phyloP scores from a whole-genome alignment of 495 filamentous ascomycete genomes.

The Margaritispora aquatica region DNA sequence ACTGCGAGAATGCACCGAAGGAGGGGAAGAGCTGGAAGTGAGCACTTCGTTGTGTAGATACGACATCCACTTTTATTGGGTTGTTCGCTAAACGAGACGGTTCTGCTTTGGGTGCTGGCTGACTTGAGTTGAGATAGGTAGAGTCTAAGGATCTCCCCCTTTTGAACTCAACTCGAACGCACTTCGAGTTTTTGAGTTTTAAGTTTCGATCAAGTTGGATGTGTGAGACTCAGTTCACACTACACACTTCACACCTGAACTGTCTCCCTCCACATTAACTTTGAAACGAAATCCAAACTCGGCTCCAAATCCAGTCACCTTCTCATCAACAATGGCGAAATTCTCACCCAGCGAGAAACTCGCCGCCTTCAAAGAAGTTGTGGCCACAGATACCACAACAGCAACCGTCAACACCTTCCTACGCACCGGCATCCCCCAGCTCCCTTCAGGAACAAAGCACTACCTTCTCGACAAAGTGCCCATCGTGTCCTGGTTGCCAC shows the following conservation, averaged over 20 bases:
- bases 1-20: background rate
- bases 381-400: background rate
- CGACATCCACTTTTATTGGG: background rate
- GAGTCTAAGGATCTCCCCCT: too few species aligned
- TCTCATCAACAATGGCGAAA: background rate
- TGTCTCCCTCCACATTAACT: too few species aligned
- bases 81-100: background rate
- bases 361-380: background rate
- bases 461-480: conserved; percentile 46
- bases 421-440: background rate
- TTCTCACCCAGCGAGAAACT: background rate
- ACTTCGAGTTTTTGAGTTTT: too few species aligned
- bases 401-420: background rate
- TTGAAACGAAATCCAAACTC: background rate
- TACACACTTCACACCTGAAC: too few species aligned
- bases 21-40: background rate
- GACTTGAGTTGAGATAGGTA: background rate
- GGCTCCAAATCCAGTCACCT: background rate
- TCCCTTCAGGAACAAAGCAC: conserved; percentile 32
- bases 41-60: background rate
- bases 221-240: too few species aligned
- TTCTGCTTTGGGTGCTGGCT: too few species aligned
- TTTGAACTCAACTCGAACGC: too few species aligned
- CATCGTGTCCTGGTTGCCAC: conserved; percentile 45
- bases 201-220: too few species aligned